Percentiles rank a stretch among this genome's conserved stretches.
phyloP scores from a whole-genome alignment of 192 early-diverging fungal species.

The Phycomyces blakesleeanus region DNA sequence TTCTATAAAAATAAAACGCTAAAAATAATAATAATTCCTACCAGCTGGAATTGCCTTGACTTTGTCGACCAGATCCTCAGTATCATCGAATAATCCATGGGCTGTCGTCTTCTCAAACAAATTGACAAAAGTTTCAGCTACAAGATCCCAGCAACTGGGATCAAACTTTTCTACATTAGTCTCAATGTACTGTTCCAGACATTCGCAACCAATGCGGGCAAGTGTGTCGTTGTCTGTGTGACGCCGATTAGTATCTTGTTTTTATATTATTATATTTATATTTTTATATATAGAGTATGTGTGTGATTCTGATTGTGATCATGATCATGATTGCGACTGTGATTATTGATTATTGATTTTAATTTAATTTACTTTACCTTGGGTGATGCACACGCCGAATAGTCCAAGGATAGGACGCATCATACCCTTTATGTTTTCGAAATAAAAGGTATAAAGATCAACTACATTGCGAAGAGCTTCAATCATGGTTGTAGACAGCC shows the following conservation, averaged over 20 bases:
- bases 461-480: conserved; percentile 86
- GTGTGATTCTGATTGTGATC: no score
- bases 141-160: conserved; percentile 64
- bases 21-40: no score
- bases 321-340: no score
- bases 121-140: conserved; percentile 64
- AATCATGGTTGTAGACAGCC: conserved; percentile 93
- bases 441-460: conserved; percentile 79
- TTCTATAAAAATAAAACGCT: no score
- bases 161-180: conserved; percentile 73
- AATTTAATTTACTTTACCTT: conserved; percentile 57
- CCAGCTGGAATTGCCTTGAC: conserved; percentile 7
- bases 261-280: not conserved
- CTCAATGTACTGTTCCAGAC: conserved; percentile 86
- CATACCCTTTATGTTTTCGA: conserved; percentile 64
- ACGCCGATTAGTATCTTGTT: not conserved
- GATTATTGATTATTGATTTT: no score
- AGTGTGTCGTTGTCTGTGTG: conserved; percentile 79
- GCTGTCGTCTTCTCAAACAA: conserved; percentile 84
- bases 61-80: conserved; percentile 30
- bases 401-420: conserved; percentile 78
- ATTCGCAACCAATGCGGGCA: conserved; percentile 84
- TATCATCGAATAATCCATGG: conserved; percentile 59
- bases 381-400: conserved; percentile 80
- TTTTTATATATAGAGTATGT: no score